Evolutionary conservation across 2,329 filamentous ascomycete genomes (phyloP), one percentile per base, ranked within the genome.

Genomic region (Colletotrichum lindemuthianum): DNA sequence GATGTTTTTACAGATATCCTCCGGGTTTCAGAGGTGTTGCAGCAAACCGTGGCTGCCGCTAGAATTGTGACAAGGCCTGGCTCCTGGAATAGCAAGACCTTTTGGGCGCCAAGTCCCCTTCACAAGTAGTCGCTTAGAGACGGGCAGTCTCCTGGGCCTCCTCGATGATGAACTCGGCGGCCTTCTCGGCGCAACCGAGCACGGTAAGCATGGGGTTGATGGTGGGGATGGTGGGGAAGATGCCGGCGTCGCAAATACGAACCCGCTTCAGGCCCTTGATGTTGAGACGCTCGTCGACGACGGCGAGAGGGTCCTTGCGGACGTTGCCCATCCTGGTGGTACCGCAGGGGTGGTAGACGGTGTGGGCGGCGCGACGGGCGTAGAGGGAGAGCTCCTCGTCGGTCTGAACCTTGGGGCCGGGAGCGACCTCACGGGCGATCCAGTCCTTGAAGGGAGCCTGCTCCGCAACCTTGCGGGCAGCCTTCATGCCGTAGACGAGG

Each of bases 181-280:
- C 90, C 61, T 91, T 85, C 86, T 97, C 93, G 8, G 92, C 93
- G 71, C 96, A 87, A 57, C 88, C 90, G 73, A 97, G 78, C 6
- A 97, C 93, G 1, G 93, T 97, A 73, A 97, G 81, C 93, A 97
- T 96, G 64, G 92, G 93, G 81, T 97, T 97, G 75, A 96, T 90
- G 58, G 86, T 91, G 49, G 91, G 85, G 88, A 97, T 96, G 66
- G 91, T 91, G 0, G 93, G 93, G 82, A 97, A 97, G 54, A 97
- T 87, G 72, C 93, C 92, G 10, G 77, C 75, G 68, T 81, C 78
- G 0, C 77, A 74, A 7, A 81, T 71, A 12, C 77, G 74, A 34
- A 81, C 69, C n/a, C 72, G 71, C 8, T 69, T 68, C 5, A 79
- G 73, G 0, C 78, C 77, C 43, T 77, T 76, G 15, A 81, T 77